Evolutionary conservation across 371 early-diverging fungal species (phyloP).

Genomic region (Capillidium rhysosporum): DNA sequence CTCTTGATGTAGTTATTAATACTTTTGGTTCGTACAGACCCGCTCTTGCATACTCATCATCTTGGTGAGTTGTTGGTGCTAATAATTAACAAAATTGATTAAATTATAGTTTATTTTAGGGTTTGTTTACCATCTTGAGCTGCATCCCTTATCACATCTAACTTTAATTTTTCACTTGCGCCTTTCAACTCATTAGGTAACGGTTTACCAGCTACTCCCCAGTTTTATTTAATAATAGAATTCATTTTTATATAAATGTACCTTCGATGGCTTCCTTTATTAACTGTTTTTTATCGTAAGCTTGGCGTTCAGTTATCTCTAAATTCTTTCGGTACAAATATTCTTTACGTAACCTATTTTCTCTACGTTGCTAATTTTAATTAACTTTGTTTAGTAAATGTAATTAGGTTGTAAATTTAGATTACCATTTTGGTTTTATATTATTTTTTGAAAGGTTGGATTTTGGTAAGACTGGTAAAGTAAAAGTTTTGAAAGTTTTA

Average conservation of each 20-base stretch:
- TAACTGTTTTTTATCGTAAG: slow-evolving; percentile 79
- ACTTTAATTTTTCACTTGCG: not conserved
- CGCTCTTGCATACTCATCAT: slow-evolving; percentile 92
- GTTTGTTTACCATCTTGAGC: not conserved
- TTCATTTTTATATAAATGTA: slow-evolving; percentile 13
- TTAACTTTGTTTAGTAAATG: no score
- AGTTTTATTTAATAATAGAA: not conserved
- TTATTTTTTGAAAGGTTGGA: no score
- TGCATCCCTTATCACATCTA: not conserved
- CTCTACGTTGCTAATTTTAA: slow-evolving; percentile 41
- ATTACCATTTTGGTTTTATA: no score
- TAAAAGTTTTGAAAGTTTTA: no score
- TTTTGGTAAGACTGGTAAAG: no score
- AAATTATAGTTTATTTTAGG: not conserved
- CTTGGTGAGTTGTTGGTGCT: slow-evolving; percentile 64
- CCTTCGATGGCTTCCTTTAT: slow-evolving; percentile 80
- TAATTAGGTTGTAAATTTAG: no score
- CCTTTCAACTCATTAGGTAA: not conserved
- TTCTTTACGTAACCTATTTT: slow-evolving; percentile 70
- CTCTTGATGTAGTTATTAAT: slow-evolving; percentile 93
- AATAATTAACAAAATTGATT: not conserved
- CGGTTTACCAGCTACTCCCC: not conserved
- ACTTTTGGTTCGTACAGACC: slow-evolving; percentile 90
- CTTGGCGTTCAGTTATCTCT: slow-evolving; percentile 72
- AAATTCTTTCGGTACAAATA: slow-evolving; percentile 89